A percentile compares a stretch with the other conserved stretches of the same genome.
These are phyloP conservation scores for Leucosporidium yakuticum DNA, from an alignment of 768 basidiomycete species.

Conservation along the genomic window DNA sequence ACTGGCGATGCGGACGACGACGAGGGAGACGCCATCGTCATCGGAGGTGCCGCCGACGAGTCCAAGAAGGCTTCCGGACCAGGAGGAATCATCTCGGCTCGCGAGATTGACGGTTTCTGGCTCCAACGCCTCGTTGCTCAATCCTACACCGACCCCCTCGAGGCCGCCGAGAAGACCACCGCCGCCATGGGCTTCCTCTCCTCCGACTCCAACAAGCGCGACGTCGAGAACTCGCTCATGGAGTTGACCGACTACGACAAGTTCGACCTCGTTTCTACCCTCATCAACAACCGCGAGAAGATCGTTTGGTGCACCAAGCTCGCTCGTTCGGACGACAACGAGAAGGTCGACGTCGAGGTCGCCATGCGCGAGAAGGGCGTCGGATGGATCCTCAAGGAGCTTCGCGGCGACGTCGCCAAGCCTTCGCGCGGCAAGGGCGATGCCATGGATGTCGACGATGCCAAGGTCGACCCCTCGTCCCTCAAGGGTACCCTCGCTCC, in stretches of 20 bases:
- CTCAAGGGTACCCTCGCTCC: conserved; percentile 82
- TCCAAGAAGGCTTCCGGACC: conserved; percentile 53
- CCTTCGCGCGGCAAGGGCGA: conserved; percentile 44
- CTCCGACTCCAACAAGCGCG: conserved; percentile 78
- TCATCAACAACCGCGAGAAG: conserved; percentile 91
- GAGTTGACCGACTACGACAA: conserved; percentile 86
- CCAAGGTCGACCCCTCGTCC: conserved; percentile 55
- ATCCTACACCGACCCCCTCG: conserved; percentile 88
- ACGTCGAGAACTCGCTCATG: conserved; percentile 93
- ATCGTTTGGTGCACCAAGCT: conserved; percentile 98
- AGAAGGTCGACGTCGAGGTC: conserved; percentile 87
- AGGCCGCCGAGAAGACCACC: conserved; percentile 83
- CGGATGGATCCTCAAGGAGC: conserved; percentile 87
- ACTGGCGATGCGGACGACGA: conserved; percentile 41
- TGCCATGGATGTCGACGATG: conserved; percentile 69
- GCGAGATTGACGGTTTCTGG: conserved; percentile 95
- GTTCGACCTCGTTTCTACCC: conserved; percentile 80
- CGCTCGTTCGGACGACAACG: conserved; percentile 79
- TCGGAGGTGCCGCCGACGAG: conserved; percentile 54
- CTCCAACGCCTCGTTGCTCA: conserved; percentile 89
- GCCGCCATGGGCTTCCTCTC: conserved; percentile 75
- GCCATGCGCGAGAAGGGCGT: conserved; percentile 97
- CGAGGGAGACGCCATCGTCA: conserved; percentile 60
- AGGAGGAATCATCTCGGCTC: conserved; percentile 73
- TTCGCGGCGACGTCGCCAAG: conserved; percentile 64